These are phyloP conservation scores for Fusarium clavum DNA, from an alignment of 2,329 filamentous ascomycete genomes.

Conservation along the genomic window DNA sequence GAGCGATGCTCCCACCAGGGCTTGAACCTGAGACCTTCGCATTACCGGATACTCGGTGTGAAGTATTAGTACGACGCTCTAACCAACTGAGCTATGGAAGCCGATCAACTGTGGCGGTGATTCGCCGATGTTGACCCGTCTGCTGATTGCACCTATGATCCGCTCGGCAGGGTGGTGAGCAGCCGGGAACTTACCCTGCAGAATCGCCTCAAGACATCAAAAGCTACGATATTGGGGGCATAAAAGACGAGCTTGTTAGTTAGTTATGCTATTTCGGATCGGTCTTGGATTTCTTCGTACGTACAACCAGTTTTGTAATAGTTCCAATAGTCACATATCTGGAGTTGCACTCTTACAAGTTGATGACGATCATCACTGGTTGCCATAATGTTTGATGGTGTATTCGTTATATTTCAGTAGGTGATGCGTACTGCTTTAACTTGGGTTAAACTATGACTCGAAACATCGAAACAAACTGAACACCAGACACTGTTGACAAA, in stretches of 20 bases:
- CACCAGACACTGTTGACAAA: not conserved
- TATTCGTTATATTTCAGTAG: fast-evolving
- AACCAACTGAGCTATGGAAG: slow-evolving; percentile 49
- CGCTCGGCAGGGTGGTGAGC: fast-evolving
- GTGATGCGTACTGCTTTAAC: fast-evolving
- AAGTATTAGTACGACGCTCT: slow-evolving; percentile 49
- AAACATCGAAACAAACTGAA: not conserved
- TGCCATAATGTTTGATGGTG: fast-evolving
- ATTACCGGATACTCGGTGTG: slow-evolving; percentile 36
- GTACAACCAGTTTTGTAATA: not conserved
- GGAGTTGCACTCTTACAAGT: not conserved
- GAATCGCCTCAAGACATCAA: fast-evolving
- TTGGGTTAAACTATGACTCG: not conserved
- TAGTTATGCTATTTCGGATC: not conserved
- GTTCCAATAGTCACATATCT: not conserved
- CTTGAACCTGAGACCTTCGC: slow-evolving; percentile 48
- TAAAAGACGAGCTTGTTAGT: not conserved
- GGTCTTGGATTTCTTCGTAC: not conserved
- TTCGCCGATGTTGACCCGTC: not conserved
- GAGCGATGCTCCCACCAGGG: slow-evolving; percentile 46
- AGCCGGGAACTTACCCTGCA: not conserved
- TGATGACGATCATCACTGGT: fast-evolving
- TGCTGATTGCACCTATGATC: fast-evolving
- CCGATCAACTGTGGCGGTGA: slow-evolving; percentile 31
- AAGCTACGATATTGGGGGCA: not conserved